A percentile compares a stretch with the other conserved stretches of the same genome.
Evolutionary conservation across 2,329 filamentous ascomycete genomes (phyloP).

Genomic region (Akanthomyces lecanii): DNA sequence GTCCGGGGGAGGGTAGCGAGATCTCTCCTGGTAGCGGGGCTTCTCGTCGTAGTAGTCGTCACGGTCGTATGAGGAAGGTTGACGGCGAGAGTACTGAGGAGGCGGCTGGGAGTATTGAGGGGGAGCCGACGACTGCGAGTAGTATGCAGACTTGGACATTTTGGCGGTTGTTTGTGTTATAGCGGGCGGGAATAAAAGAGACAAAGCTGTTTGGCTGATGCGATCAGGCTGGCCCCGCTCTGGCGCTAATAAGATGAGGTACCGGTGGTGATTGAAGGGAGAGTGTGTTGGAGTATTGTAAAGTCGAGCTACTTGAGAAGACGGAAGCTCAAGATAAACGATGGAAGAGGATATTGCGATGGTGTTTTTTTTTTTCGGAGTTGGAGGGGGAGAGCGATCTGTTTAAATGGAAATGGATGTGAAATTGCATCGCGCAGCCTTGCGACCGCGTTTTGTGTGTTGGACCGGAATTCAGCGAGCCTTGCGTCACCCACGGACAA

Average conservation of each 20-base stretch:
- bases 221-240: slow-evolving; percentile 10
- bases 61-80: slow-evolving; percentile 4
- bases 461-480: slow-evolving; percentile 9
- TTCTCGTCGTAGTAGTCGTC: slow-evolving; percentile 15
- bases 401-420: slow-evolving; percentile 14
- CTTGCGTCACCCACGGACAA: slow-evolving; percentile 9
- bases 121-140: slow-evolving; percentile 9
- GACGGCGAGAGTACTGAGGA: slow-evolving; percentile 12
- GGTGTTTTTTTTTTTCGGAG: not conserved
- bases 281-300: not conserved
- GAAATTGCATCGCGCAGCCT: slow-evolving; percentile 11
- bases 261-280: not conserved
- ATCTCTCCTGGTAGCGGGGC: slow-evolving; percentile 12
- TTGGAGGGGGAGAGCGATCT: slow-evolving; percentile 5
- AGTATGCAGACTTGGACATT: slow-evolving; percentile 16
- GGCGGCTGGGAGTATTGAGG: slow-evolving; percentile 15
- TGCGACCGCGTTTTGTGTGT: slow-evolving; percentile 2
- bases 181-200: not conserved
- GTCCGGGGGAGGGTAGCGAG: slow-evolving; percentile 3
- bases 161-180: not conserved
- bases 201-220: slow-evolving; percentile 1
- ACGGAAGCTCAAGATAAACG: not conserved
- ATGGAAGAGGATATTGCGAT: not conserved
- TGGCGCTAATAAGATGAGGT: slow-evolving; percentile 8
- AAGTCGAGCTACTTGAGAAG: not conserved